Conservation (phyloP, 495 filamentous ascomycete species). For the Lasiosphaeria ovina region DNA sequence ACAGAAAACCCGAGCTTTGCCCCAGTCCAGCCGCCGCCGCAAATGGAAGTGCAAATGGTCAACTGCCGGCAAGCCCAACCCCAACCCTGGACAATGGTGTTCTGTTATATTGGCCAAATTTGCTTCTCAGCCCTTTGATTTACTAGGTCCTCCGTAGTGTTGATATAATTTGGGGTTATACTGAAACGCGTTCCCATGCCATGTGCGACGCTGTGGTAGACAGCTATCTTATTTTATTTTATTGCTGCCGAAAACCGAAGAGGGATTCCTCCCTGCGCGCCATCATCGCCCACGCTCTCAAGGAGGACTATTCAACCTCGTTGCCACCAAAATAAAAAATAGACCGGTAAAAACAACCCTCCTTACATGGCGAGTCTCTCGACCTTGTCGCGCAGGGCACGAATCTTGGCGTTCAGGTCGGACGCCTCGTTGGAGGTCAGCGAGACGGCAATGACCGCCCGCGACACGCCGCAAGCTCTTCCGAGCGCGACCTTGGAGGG, state of each 20-base stretch:
- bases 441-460: conserved; percentile 80
- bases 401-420: conserved; percentile 82
- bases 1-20: neutral
- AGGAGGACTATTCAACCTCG: too few relatives aligned
- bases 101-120: neutral
- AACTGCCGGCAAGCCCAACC: neutral
- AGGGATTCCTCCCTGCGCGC: too few relatives aligned
- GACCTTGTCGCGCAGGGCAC: conserved; percentile 86
- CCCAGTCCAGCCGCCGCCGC: neutral
- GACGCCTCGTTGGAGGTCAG: conserved; percentile 93
- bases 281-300: too few relatives aligned
- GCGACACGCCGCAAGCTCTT: conserved; percentile 76
- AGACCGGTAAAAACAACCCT: neutral
- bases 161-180: too few relatives aligned
- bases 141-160: neutral
- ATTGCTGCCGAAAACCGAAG: too few relatives aligned
- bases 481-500: conserved; percentile 64
- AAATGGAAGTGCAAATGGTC: neutral
- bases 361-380: conserved; percentile 92
- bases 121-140: neutral
- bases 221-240: too few relatives aligned
- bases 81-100: neutral
- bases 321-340: too few relatives aligned
- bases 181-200: too few relatives aligned
- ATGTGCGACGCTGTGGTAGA: too few relatives aligned